These are phyloP conservation scores for Penicillium roqueforti DNA, from an alignment of 495 filamentous ascomycete genomes.

Conservation along the genomic window DNA sequence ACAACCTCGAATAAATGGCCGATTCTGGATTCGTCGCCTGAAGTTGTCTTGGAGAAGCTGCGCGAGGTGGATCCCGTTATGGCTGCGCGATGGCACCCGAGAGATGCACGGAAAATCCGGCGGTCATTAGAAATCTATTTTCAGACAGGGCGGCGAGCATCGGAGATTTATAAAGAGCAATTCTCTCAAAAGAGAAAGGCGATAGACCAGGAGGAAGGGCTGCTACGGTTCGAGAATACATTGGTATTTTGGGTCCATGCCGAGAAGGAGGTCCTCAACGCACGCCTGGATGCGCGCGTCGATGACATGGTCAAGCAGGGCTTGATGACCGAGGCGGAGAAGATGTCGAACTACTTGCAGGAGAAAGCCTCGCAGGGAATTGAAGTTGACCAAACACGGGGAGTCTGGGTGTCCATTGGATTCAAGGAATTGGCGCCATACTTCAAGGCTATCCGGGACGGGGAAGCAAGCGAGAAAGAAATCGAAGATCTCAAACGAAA, in stretches of 20 bases:
- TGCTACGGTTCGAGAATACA: constrained; percentile 49
- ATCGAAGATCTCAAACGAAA: constrained; percentile 38
- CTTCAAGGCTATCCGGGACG: constrained; percentile 48
- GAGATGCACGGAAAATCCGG: constrained; percentile 82
- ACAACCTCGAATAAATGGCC: constrained; percentile 52
- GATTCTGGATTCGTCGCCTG: constrained; percentile 65
- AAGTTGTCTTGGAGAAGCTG: constrained; percentile 66
- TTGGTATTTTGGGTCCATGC: constrained; percentile 88
- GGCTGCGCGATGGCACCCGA: constrained; percentile 91
- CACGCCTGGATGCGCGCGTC: constrained; percentile 70
- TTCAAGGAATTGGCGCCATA: constrained; percentile 85
- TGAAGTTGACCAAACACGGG: constrained; percentile 63
- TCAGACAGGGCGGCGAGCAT: constrained; percentile 70
- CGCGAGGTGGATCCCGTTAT: constrained; percentile 80
- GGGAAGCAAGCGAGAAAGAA: constrained; percentile 31
- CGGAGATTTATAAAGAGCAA: constrained; percentile 85
- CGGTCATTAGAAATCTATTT: constrained; percentile 88
- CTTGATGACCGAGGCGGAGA: constrained; percentile 62
- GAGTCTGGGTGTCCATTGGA: constrained; percentile 95
- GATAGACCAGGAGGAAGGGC: constrained; percentile 22
- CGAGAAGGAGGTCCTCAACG: constrained; percentile 57
- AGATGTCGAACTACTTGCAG: constrained; percentile 53
- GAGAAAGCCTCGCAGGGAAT: constrained; percentile 45
- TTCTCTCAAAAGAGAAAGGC: constrained; percentile 26
- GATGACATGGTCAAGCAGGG: constrained; percentile 77